phyloP scores from a whole-genome alignment of 2,329 filamentous ascomycete species.

The Bipolaris victoriae region DNA sequence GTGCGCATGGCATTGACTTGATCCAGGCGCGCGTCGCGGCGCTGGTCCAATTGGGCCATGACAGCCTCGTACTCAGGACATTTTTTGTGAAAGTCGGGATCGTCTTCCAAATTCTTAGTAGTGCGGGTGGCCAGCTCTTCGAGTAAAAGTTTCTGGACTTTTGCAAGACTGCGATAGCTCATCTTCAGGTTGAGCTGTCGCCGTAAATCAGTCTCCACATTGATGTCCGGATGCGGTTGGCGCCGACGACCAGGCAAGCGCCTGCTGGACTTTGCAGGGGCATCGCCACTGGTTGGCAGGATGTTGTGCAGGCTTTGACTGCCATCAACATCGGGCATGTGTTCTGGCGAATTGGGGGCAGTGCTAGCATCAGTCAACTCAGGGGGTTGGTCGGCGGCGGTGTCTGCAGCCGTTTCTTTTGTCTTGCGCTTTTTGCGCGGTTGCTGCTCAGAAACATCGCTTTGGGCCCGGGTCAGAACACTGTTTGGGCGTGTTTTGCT shows the following conservation, averaged over 20 bases:
- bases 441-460: constrained; percentile 44
- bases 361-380: constrained; percentile 47
- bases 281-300: constrained; percentile 45
- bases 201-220: constrained; percentile 55
- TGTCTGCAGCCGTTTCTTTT: constrained; percentile 34
- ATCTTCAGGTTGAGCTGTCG: constrained; percentile 71
- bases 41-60: constrained; percentile 59
- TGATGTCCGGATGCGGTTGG: constrained; percentile 54
- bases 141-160: constrained; percentile 67
- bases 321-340: constrained; percentile 42
- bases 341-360: constrained; percentile 45
- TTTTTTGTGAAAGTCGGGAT: constrained; percentile 60
- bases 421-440: constrained; percentile 47
- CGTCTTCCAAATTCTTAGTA: constrained; percentile 63
- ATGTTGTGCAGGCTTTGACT: constrained; percentile 43
- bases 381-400: constrained; percentile 40
- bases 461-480: constrained; percentile 44
- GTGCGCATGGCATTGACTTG: constrained; percentile 48
- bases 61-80: constrained; percentile 61
- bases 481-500: constrained; percentile 44
- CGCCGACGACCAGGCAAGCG: constrained; percentile 53
- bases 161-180: constrained; percentile 67
- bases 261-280: constrained; percentile 45
- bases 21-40: constrained; percentile 50
- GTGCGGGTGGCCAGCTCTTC: constrained; percentile 69